Evolutionary conservation across 768 basidiomycete species (phyloP).

Genomic region (Amanita phalloides): DNA sequence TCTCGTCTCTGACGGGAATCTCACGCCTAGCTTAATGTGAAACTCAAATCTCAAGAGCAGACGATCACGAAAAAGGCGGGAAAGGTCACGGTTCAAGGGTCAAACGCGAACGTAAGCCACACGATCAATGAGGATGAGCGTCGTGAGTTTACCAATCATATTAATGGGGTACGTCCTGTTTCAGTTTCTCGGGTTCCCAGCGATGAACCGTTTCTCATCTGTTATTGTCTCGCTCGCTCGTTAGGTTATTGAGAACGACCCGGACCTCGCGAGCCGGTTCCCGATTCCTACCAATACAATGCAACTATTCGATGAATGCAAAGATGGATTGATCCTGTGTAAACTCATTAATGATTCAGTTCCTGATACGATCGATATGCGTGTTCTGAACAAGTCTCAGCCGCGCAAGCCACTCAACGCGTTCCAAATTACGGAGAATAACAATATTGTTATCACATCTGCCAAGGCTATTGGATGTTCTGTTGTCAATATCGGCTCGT

Average conservation of each 20-base stretch:
- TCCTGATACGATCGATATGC: conserved; percentile 96
- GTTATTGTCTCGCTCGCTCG: background rate
- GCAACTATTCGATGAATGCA: conserved; percentile 97
- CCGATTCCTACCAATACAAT: conserved; percentile 95
- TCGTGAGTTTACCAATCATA: conserved; percentile 95
- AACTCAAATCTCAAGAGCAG: conserved; percentile 48
- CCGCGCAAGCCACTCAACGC: conserved; percentile 82
- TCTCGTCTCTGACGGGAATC: background rate
- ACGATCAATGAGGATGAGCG: conserved; percentile 97
- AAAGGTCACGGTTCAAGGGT: conserved; percentile 90
- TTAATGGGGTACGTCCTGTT: conserved; percentile 67
- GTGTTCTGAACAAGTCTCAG: conserved; percentile 89
- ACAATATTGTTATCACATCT: conserved; percentile 98
- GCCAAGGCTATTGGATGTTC: conserved; percentile 98
- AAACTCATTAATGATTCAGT: conserved; percentile 99
- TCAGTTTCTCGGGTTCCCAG: background rate
- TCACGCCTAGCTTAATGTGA: conserved; percentile 59
- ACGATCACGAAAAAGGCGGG: conserved; percentile 60
- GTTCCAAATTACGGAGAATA: conserved; percentile 99
- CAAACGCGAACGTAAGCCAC: conserved; percentile 91
- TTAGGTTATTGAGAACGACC: conserved; percentile 86
- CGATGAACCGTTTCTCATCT: conserved; percentile 1
- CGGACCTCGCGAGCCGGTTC: conserved; percentile 70
- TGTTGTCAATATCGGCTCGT: conserved; percentile 95
- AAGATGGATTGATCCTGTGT: conserved; percentile 92